Evolutionary conservation across 441 rosid species (phyloP), one percentile per base, ranked within the genome.

Genomic region (Cnidoscolus chayamansa): DNA sequence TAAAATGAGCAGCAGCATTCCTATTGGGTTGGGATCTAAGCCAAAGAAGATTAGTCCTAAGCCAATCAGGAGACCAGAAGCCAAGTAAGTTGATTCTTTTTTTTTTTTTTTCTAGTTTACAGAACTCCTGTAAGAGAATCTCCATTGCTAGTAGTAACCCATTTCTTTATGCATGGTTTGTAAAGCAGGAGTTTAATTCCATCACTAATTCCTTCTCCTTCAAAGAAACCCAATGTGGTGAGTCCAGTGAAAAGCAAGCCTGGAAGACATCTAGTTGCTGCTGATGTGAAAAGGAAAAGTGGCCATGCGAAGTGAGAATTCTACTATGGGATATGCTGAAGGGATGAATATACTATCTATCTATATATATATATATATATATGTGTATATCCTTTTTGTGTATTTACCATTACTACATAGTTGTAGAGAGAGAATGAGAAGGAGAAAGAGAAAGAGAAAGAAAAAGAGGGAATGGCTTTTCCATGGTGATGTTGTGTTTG

Each of bases 101-200:
- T 4, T 4, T 35, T 35, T 40, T 40, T 3, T 40, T 40, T 35
- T 35, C 25, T 25, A 25, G 25, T 25, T 25, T 25, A 25, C 25
- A 25, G 25, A 25, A 25, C 25, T 25, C 25, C 25, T 25, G 25
- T 25, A 25, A 25, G 25, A 3, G 45, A 40, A 40, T 40, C 6
- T 40, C 6, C 45, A 3, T 40, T 40, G 45, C 6, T 40, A 6
- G 4, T 40, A 40, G 7, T 40, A 6, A 40, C 45, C 45, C 40
- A 11, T 6, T 58, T 4, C 67, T 47, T 40, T 40, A 40, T 40
- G 62, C 67, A 71, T 37, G 51, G 68, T 69, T 51, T 37, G 19
- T 69, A 65, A 19, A 65, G 48, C 81, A 88, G 95, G 90, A 90
- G 92, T 75, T 67, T 83, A 47, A 86, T 90, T 67, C 99, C 98